phyloP scores from a whole-genome alignment of 257 asterid genomes.

The Solanum ossicruentum region DNA sequence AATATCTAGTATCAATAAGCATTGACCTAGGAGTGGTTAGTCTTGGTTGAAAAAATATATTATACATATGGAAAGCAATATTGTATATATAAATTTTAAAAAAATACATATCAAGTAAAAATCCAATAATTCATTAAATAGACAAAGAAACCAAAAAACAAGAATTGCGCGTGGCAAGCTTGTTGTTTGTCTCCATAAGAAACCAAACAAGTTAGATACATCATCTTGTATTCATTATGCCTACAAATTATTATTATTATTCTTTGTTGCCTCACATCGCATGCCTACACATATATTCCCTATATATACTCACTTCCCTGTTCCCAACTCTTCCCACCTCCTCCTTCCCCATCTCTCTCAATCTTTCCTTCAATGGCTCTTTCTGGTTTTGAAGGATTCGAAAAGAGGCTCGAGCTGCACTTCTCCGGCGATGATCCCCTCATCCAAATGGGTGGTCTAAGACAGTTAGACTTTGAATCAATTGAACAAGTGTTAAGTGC shows the following conservation, averaged over 20 bases:
- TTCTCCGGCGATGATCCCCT: slow-evolving; percentile 67
- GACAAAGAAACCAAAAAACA: background rate
- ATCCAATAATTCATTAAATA: too few species aligned
- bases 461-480: slow-evolving; percentile 38
- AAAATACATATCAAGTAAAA: too few species aligned
- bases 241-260: slow-evolving; percentile 48
- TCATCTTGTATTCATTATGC: slow-evolving; percentile 91
- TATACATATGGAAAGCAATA: too few species aligned
- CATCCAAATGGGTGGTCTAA: slow-evolving; percentile 48
- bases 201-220: slow-evolving; percentile 8
- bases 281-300: background rate
- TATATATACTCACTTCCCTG: slow-evolving; percentile 54
- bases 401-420: slow-evolving; percentile 72
- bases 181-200: slow-evolving; percentile 30
- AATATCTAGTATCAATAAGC: background rate
- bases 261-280: slow-evolving; percentile 60
- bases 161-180: slow-evolving; percentile 35
- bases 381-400: slow-evolving; percentile 96
- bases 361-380: slow-evolving; percentile 42
- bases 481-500: slow-evolving; percentile 60
- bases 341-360: slow-evolving; percentile 8
- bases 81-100: too few species aligned
- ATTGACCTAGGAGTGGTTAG: background rate
- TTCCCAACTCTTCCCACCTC: slow-evolving; percentile 36
- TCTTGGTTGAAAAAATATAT: too few species aligned